A percentile compares a stretch with the other conserved stretches of the same genome.
These are phyloP conservation scores for Penicillium paradoxum DNA, from an alignment of 495 filamentous ascomycete genomes.

Conservation along the genomic window DNA sequence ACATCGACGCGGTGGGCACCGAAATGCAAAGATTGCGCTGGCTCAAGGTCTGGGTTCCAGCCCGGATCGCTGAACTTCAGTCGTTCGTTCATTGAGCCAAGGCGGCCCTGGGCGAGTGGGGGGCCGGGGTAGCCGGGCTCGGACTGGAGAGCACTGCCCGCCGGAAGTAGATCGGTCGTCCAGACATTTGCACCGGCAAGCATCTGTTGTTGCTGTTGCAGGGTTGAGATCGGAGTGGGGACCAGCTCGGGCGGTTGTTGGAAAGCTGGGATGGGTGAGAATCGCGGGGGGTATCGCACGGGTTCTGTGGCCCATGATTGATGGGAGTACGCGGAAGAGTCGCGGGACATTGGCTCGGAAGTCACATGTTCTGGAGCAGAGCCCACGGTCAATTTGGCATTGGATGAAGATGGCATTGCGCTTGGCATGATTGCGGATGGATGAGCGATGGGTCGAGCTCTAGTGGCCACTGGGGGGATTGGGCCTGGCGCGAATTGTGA, in stretches of 20 bases:
- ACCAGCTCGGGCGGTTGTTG: constrained; percentile 4
- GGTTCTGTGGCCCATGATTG: constrained; percentile 42
- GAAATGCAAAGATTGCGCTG: constrained; percentile 20
- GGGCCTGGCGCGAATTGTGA: constrained; percentile 1
- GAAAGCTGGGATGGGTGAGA: constrained; percentile 23
- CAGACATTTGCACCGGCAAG: constrained; percentile 23
- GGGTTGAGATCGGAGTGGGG: constrained; percentile 2
- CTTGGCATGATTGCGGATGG: constrained; percentile 43
- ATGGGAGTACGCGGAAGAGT: constrained; percentile 31
- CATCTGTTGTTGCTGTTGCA: constrained; percentile 16
- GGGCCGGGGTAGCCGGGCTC: constrained; percentile 19
- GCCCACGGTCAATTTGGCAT: constrained; percentile 10
- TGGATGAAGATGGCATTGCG: constrained; percentile 22
- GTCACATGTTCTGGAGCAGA: constrained; percentile 25
- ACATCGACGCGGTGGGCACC: constrained; percentile 33
- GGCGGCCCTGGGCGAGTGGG: not conserved
- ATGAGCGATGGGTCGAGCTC: constrained; percentile 17
- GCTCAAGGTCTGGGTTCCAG: constrained; percentile 16
- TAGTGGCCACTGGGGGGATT: not conserved
- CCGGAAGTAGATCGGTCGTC: constrained; percentile 10
- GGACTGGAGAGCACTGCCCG: constrained; percentile 19
- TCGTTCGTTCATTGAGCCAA: constrained; percentile 23
- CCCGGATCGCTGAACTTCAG: constrained; percentile 13
- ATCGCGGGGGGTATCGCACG: constrained; percentile 24
- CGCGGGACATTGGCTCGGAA: constrained; percentile 31